Conservation (phyloP, 2,329 filamentous ascomycete species). For the Dactylellina haptotyla region DNA sequence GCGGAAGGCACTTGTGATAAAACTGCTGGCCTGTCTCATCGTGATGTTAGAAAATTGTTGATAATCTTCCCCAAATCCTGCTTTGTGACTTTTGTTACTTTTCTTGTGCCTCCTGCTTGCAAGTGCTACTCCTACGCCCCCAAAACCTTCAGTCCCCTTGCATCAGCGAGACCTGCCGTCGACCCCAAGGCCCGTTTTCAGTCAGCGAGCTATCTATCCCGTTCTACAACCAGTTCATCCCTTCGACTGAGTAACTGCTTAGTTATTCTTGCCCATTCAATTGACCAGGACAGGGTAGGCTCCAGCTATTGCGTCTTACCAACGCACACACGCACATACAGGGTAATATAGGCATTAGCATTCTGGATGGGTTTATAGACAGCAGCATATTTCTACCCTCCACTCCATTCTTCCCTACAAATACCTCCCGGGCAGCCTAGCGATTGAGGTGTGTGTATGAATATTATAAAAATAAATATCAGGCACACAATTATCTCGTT, state of each 20-base stretch:
- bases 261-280: constrained; percentile 29
- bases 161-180: constrained; percentile 40
- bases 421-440: constrained; percentile 38
- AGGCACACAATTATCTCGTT: constrained; percentile 30
- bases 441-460: constrained; percentile 26
- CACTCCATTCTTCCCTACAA: constrained; percentile 36
- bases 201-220: constrained; percentile 20
- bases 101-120: constrained; percentile 10
- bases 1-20: constrained; percentile 51
- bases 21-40: constrained; percentile 55
- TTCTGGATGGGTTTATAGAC: constrained; percentile 47
- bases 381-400: constrained; percentile 18
- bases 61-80: constrained; percentile 50
- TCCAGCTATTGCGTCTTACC: constrained; percentile 48
- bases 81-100: too few relatives aligned
- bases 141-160: constrained; percentile 47
- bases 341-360: constrained; percentile 52
- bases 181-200: constrained; percentile 45
- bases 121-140: constrained; percentile 48
- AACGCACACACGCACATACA: constrained; percentile 45
- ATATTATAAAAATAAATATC: constrained; percentile 23
- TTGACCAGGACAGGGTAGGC: constrained; percentile 47
- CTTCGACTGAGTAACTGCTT: constrained; percentile 42
- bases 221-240: constrained; percentile 15
- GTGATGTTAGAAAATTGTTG: constrained; percentile 52